Conservation (phyloP, 768 basidiomycete species). For the Cubamyces lactineus region DNA sequence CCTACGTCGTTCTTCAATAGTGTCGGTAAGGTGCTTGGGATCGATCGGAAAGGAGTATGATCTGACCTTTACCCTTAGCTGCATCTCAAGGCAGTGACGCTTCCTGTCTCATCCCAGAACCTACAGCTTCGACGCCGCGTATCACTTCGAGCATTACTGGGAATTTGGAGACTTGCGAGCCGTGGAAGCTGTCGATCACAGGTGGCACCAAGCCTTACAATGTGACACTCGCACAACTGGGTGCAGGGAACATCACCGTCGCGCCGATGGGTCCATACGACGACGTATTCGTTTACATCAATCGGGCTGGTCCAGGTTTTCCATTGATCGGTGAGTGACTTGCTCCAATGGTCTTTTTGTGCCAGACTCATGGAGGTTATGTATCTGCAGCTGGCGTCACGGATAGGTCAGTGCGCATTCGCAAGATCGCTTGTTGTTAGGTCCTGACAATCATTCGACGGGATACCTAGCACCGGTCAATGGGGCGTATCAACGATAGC, state of each 20-base stretch:
- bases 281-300: slow-evolving; percentile 46
- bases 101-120: slow-evolving; percentile 29
- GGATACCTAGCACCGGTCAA: slow-evolving; percentile 41
- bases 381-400: slow-evolving; percentile 19
- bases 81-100: slow-evolving; percentile 36
- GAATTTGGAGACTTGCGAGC: slow-evolving; percentile 45
- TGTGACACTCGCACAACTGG: slow-evolving; percentile 42
- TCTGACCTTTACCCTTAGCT: slow-evolving; percentile 8
- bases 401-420: slow-evolving; percentile 44
- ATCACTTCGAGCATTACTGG: slow-evolving; percentile 44
- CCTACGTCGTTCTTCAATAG: slow-evolving; percentile 41
- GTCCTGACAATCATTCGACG: slow-evolving; percentile 1
- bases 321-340: slow-evolving; percentile 45
- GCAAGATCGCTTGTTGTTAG: too few relatives aligned
- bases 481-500: slow-evolving; percentile 35
- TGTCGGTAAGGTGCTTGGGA: slow-evolving; percentile 34
- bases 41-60: neutral
- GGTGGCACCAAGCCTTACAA: slow-evolving; percentile 51
- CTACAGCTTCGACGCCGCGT: slow-evolving; percentile 35
- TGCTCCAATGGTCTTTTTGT: neutral
- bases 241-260: slow-evolving; percentile 46
- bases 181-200: slow-evolving; percentile 49
- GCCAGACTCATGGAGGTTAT: slow-evolving; percentile 1
- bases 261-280: slow-evolving; percentile 43
- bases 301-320: slow-evolving; percentile 42